Evolutionary conservation across 140 eudicot genomes (phyloP).

Genomic region (Bidens hawaiensis): DNA sequence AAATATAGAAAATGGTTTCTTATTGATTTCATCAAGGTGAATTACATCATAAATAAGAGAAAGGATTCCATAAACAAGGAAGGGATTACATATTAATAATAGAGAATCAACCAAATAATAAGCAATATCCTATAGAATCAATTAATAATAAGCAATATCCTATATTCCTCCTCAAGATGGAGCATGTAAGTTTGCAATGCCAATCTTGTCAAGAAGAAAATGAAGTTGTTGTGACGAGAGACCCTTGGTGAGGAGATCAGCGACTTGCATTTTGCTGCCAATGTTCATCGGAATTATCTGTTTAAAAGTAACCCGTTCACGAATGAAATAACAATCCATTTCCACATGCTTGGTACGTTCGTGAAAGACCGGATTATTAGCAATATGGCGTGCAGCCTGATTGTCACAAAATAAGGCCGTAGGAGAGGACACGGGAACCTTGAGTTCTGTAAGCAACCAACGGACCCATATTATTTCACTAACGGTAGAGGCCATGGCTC

Average conservation of each 20-base stretch:
- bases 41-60: too few species aligned
- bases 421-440: background rate
- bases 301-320: too few species aligned
- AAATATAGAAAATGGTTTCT: too few species aligned
- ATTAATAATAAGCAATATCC: background rate
- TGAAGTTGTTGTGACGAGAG: background rate
- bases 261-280: background rate
- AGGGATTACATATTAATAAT: too few species aligned
- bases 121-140: too few species aligned
- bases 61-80: too few species aligned
- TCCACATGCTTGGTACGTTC: background rate
- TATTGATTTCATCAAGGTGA: too few species aligned
- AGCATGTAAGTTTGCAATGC: conserved; percentile 14
- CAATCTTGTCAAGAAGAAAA: conserved; percentile 13
- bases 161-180: conserved; percentile 14
- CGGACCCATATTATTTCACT: background rate
- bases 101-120: too few species aligned
- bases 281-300: too few species aligned
- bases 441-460: background rate
- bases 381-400: background rate
- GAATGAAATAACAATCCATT: too few species aligned
- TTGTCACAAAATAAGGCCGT: background rate
- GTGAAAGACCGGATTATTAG: background rate
- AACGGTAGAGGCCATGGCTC: background rate
- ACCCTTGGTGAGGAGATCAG: background rate